A percentile compares a stretch with the other conserved stretches of the same genome.
Conservation (phyloP, 345 rosid genomes). For the Citrus reticulata region DNA sequence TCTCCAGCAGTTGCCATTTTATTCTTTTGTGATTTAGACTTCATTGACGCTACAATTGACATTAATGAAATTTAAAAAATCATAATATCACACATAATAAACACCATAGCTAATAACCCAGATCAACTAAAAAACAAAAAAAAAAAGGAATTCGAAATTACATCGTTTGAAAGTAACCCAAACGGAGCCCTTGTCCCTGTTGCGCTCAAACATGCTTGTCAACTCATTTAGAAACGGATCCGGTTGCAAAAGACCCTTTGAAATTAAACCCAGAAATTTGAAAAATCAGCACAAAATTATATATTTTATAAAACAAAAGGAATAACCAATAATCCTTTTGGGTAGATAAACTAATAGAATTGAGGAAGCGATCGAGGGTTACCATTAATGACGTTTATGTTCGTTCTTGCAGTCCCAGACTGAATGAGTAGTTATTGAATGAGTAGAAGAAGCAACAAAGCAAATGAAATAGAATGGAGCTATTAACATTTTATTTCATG, state of each 20-base stretch:
- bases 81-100: background rate
- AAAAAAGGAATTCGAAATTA: constrained; percentile 18
- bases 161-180: constrained; percentile 98
- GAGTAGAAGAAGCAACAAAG: background rate
- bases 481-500: background rate
- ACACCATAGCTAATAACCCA: background rate
- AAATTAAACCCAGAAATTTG: background rate
- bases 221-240: constrained; percentile 94
- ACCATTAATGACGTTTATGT: constrained; percentile 18
- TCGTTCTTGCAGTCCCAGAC: background rate
- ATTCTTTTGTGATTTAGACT: constrained; percentile 73
- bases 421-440: too few relatives aligned
- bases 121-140: background rate
- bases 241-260: constrained; percentile 67
- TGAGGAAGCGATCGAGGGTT: background rate
- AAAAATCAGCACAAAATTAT: background rate
- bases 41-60: constrained; percentile 52
- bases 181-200: constrained; percentile 74
- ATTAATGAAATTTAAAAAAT: background rate
- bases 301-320: background rate
- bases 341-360: background rate
- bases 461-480: background rate
- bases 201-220: constrained; percentile 81
- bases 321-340: background rate
- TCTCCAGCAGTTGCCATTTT: constrained; percentile 58